Conservation (phyloP, 208 protist species). For the Acanthamoeba healyi region DNA sequence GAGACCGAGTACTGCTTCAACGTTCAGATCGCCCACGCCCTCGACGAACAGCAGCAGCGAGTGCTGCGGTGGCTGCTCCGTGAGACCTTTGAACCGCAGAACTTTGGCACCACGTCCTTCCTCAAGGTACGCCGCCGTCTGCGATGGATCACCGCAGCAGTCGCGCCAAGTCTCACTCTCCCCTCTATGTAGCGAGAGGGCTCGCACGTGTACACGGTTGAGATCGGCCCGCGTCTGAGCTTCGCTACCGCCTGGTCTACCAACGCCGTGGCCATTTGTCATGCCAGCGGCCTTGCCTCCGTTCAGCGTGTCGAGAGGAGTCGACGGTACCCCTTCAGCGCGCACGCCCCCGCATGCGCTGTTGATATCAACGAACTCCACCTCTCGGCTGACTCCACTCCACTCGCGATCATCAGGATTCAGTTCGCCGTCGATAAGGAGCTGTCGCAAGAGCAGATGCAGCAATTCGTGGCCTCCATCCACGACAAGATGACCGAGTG, state of each 20-base stretch:
- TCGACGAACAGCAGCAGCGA: conserved; percentile 61
- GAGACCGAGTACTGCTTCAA: conserved; percentile 87
- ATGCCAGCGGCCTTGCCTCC: conserved; percentile 79
- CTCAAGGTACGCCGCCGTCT: not conserved
- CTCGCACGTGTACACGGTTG: conserved; percentile 43
- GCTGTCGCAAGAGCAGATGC: conserved; percentile 12
- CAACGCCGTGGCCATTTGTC: conserved; percentile 89
- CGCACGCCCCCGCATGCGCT: not conserved
- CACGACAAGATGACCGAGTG: conserved; percentile 92
- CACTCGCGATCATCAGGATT: not conserved
- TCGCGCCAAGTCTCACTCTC: not conserved
- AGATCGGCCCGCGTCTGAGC: conserved; percentile 90
- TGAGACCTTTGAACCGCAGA: conserved; percentile 88
- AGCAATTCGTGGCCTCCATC: conserved; percentile 74
- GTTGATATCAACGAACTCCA: too few species aligned
- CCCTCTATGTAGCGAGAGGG: not conserved
- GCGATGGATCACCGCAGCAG: not conserved
- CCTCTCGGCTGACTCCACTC: not conserved
- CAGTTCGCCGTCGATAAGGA: conserved; percentile 1
- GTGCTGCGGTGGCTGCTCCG: conserved; percentile 83
- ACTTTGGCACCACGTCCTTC: conserved; percentile 73
- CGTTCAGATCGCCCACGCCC: conserved; percentile 74
- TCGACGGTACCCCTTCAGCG: conserved; percentile 79
- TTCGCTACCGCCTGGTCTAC: conserved; percentile 91
- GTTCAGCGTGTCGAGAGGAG: conserved; percentile 88